A percentile compares a stretch with the other conserved stretches of the same genome.
phyloP scores from a whole-genome alignment of 2,329 filamentous ascomycete species.

The Coniochaeta ligniaria region DNA sequence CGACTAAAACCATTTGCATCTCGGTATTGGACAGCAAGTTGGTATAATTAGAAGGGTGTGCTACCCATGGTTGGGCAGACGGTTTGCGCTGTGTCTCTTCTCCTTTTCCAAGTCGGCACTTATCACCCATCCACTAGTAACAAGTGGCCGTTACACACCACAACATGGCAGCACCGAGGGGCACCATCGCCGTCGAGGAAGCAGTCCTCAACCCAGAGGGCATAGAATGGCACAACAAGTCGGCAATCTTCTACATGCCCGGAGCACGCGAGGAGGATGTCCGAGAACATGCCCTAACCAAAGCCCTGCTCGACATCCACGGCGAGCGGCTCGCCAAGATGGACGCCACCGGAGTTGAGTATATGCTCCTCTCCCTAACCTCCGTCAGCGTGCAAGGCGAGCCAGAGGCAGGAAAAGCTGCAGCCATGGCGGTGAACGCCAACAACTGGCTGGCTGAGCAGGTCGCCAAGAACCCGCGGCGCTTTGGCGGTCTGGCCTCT shows the following conservation, averaged over 20 bases:
- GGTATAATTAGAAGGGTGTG: not conserved
- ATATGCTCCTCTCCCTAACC: slow-evolving; percentile 26
- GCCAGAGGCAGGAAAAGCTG: slow-evolving; percentile 15
- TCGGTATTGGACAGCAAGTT: not conserved
- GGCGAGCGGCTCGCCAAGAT: slow-evolving; percentile 19
- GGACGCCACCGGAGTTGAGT: slow-evolving; percentile 27
- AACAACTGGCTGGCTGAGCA: slow-evolving; percentile 26
- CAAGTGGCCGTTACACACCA: too few relatives aligned
- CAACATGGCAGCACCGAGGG: slow-evolving; percentile 8
- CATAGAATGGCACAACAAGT: slow-evolving; percentile 17
- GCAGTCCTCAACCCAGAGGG: slow-evolving; percentile 24
- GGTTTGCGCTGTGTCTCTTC: not conserved
- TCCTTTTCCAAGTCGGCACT: not conserved
- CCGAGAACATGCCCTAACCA: slow-evolving; percentile 15
- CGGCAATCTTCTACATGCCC: slow-evolving; percentile 20
- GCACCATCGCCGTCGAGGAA: slow-evolving; percentile 27
- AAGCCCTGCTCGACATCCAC: slow-evolving; percentile 23
- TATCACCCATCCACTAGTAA: not conserved
- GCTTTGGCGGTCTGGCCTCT: slow-evolving; percentile 23
- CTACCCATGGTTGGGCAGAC: not conserved
- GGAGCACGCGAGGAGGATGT: slow-evolving; percentile 7
- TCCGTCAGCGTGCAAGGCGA: slow-evolving; percentile 24
- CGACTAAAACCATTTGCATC: not conserved
- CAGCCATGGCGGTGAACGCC: slow-evolving; percentile 15
- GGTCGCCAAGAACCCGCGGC: slow-evolving; percentile 15